Conservation (phyloP, 2,329 filamentous ascomycete genomes). For the Plenodomus lindquistii region DNA sequence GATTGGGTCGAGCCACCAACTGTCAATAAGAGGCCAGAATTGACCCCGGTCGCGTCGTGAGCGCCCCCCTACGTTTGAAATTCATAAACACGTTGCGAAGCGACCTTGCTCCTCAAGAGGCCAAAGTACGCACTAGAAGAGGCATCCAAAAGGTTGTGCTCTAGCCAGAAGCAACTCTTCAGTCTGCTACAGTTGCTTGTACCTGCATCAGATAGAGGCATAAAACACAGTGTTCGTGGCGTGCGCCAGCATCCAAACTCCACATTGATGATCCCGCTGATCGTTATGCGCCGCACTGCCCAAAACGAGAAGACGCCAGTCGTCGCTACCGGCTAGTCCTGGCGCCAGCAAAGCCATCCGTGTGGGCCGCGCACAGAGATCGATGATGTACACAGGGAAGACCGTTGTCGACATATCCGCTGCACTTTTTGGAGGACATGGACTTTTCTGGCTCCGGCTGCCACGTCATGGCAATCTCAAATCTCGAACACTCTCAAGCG, state of each 20-base stretch:
- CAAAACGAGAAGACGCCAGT: constrained; percentile 27
- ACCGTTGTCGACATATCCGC: constrained; percentile 14
- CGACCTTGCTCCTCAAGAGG: neutral
- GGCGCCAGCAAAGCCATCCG: constrained; percentile 40
- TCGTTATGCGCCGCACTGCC: constrained; percentile 33
- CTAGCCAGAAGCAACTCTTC: neutral
- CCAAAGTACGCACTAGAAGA: neutral
- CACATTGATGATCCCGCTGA: constrained; percentile 33
- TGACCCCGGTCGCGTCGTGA: constrained; percentile 1
- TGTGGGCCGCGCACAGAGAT: constrained; percentile 36
- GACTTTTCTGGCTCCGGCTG: constrained; percentile 17
- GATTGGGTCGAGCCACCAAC: constrained; percentile 6
- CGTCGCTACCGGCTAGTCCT: constrained; percentile 35
- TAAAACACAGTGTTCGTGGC: constrained; percentile 29
- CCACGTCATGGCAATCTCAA: constrained; percentile 10
- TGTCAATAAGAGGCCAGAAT: constrained; percentile 2
- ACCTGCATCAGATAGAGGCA: constrained; percentile 35
- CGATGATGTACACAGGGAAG: constrained; percentile 32
- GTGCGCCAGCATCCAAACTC: constrained; percentile 33
- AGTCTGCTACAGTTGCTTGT: constrained; percentile 18
- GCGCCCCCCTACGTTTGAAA: neutral
- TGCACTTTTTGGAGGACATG: constrained; percentile 6
- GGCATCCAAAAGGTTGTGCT: neutral
- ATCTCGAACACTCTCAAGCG: constrained; percentile 5
- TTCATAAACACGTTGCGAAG: neutral